Percentiles rank a stretch among this genome's conserved stretches.
phyloP scores from a whole-genome alignment of 1,284 basidiomycete species.

The Coniferiporia sulphurascens region DNA sequence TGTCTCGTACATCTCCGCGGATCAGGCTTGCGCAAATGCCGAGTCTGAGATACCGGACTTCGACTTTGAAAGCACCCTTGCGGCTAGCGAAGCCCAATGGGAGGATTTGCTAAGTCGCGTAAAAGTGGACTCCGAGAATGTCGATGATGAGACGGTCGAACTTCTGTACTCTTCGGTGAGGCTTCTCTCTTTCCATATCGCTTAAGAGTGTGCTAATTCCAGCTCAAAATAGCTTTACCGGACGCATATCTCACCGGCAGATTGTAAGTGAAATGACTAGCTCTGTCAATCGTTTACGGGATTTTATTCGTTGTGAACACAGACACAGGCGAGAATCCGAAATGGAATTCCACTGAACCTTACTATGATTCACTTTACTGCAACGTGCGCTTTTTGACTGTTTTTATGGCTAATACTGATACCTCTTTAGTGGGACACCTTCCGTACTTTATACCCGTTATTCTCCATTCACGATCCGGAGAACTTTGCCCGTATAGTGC shows the following conservation, averaged over 20 bases:
- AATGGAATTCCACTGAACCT: constrained; percentile 59
- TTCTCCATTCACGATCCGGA: constrained; percentile 58
- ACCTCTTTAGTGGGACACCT: constrained; percentile 54
- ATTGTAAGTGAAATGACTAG: constrained; percentile 37
- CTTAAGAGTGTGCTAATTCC: neutral
- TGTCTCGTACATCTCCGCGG: constrained; percentile 54
- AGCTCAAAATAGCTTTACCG: constrained; percentile 45
- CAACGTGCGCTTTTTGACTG: constrained; percentile 39
- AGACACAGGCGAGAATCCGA: constrained; percentile 69
- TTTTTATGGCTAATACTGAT: neutral
- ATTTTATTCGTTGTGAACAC: neutral
- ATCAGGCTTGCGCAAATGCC: constrained; percentile 56
- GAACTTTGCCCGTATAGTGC: constrained; percentile 50
- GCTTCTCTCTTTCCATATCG: constrained; percentile 16
- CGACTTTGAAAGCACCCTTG: constrained; percentile 45
- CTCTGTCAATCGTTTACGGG: neutral
- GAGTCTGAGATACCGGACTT: constrained; percentile 57
- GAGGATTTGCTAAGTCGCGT: constrained; percentile 51
- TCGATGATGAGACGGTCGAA: constrained; percentile 43
- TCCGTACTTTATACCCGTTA: constrained; percentile 52
- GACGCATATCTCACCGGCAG: constrained; percentile 62
- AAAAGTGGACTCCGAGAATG: constrained; percentile 46
- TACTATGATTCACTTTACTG: constrained; percentile 69
- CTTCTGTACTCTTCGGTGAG: constrained; percentile 56
- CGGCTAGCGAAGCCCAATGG: constrained; percentile 44